These are phyloP conservation scores for Hyphopichia wangnamkhiaoensis DNA, from an alignment of 1,139 yeast species.

Conservation along the genomic window DNA sequence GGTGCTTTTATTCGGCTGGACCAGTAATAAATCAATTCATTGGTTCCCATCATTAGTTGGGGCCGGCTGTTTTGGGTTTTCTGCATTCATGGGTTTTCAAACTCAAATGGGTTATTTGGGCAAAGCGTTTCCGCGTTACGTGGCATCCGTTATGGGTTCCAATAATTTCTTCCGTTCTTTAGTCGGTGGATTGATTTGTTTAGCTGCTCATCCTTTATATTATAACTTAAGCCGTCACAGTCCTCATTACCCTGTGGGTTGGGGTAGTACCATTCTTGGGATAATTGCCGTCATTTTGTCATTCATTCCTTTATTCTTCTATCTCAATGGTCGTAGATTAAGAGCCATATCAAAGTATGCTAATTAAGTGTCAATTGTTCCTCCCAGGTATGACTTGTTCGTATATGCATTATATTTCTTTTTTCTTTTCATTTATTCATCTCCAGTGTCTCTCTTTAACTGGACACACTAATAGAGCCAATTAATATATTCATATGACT, in stretches of 20 bases:
- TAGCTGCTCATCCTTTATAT: slow-evolving; percentile 2
- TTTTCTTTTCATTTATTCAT: too few species aligned
- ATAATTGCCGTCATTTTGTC: not conserved
- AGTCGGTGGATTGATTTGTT: slow-evolving; percentile 2
- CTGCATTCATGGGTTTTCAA: slow-evolving; percentile 33
- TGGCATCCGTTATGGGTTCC: slow-evolving; percentile 3
- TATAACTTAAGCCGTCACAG: not conserved
- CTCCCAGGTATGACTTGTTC: not conserved
- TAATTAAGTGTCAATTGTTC: not conserved
- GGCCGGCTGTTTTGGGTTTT: slow-evolving; percentile 25
- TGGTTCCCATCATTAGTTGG: slow-evolving; percentile 39
- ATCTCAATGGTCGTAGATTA: slow-evolving; percentile 1
- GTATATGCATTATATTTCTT: too few species aligned
- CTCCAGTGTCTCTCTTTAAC: too few species aligned
- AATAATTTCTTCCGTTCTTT: slow-evolving; percentile 2
- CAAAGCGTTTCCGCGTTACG: slow-evolving; percentile 35
- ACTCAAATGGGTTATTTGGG: slow-evolving; percentile 54
- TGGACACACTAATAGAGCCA: too few species aligned
- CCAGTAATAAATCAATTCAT: slow-evolving; percentile 25
- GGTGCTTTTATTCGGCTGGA: slow-evolving; percentile 36
- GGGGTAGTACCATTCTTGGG: slow-evolving; percentile 4
- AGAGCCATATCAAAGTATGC: slow-evolving; percentile 4
- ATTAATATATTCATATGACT: too few species aligned
- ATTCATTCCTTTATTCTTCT: slow-evolving; percentile 3
- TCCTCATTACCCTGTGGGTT: slow-evolving; percentile 4